Evolutionary conservation across 1,284 basidiomycete genomes (phyloP).

Genomic region (Tetrapyrgos nigripes): DNA sequence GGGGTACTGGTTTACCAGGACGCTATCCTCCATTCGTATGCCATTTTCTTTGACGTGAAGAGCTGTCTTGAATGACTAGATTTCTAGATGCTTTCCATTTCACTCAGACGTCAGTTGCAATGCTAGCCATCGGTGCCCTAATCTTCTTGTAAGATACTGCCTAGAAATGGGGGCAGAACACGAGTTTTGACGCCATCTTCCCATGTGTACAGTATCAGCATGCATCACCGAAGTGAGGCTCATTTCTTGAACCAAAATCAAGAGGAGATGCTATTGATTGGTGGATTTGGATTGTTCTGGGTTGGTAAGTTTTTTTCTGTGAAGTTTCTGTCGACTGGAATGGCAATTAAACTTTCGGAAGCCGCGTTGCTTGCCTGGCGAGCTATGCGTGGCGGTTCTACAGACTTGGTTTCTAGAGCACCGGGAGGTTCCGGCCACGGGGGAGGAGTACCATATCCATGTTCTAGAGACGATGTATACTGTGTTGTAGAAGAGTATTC

Average conservation of each 20-base stretch:
- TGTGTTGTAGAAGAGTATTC: conserved; percentile 78
- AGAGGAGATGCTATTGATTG: conserved; percentile 74
- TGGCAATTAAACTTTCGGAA: conserved; percentile 24
- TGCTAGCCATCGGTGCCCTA: conserved; percentile 65
- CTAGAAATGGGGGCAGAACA: neutral
- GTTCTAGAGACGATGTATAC: conserved; percentile 62
- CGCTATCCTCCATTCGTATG: conserved; percentile 53
- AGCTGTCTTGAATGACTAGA: conserved; percentile 11
- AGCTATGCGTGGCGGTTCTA: conserved; percentile 30
- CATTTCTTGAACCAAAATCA: conserved; percentile 68
- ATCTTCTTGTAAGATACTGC: conserved; percentile 62
- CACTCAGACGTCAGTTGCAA: conserved; percentile 75
- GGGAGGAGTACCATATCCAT: conserved; percentile 54
- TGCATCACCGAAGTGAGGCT: conserved; percentile 65
- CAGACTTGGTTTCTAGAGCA: conserved; percentile 8
- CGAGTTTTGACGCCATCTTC: conserved; percentile 11
- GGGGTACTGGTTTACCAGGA: conserved; percentile 44
- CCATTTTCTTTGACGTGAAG: conserved; percentile 11
- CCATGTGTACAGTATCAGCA: conserved; percentile 52
- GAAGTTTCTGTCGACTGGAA: too few relatives aligned
- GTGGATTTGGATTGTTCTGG: conserved; percentile 73
- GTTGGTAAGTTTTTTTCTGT: conserved; percentile 69
- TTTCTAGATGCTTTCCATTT: conserved; percentile 67
- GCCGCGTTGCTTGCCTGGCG: conserved; percentile 55
- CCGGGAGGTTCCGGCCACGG: conserved; percentile 20